Evolutionary conservation across 1,284 basidiomycete genomes (phyloP), one percentile per base, ranked within the genome.

Genomic region (Waitea zeae): DNA sequence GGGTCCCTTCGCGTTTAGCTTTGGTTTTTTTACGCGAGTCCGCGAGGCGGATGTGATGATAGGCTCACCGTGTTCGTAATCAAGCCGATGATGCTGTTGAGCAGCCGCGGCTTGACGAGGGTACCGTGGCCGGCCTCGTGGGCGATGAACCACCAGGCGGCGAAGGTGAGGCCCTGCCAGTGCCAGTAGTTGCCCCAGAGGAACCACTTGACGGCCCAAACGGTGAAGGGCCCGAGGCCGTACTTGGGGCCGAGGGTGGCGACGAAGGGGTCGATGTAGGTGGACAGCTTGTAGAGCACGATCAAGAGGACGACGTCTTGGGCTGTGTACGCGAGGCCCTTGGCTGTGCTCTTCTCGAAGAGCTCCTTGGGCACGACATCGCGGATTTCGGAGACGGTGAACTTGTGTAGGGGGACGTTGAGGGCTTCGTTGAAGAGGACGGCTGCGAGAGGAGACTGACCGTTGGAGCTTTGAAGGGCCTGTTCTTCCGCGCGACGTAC

Each of bases 1-100:
- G 39, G 36, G 36, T 30, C 15, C 20, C 26, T 4, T 30, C 36
- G 20, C 24, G n/a, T n/a, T n/a, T n/a, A n/a, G n/a, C n/a, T n/a
- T n/a, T n/a, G n/a, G n/a, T n/a, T n/a, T n/a, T n/a, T n/a, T n/a
- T n/a, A n/a, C n/a, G n/a, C n/a, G n/a, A n/a, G n/a, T n/a, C n/a
- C n/a, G n/a, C n/a, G n/a, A n/a, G n/a, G n/a, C n/a, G n/a, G n/a
- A n/a, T n/a, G n/a, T n/a, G n/a, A n/a, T n/a, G n/a, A n/a, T n/a
- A n/a, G n/a, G n/a, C n/a, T n/a, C n/a, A n/a, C n/a, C n/a, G n/a
- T n/a, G 58, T 98, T 93, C 26, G 97, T 65, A 41, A 96, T 53
- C 84, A 87, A 96, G 20, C 93, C 93, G 42, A 93, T 86, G 22
- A 73, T 56, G 66, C 97, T 90, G 67, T 98, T 98, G 57, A 97